Base-by-base conservation (phyloP, 208 protist genomes). In the Naegleria lovaniensis region DNA sequence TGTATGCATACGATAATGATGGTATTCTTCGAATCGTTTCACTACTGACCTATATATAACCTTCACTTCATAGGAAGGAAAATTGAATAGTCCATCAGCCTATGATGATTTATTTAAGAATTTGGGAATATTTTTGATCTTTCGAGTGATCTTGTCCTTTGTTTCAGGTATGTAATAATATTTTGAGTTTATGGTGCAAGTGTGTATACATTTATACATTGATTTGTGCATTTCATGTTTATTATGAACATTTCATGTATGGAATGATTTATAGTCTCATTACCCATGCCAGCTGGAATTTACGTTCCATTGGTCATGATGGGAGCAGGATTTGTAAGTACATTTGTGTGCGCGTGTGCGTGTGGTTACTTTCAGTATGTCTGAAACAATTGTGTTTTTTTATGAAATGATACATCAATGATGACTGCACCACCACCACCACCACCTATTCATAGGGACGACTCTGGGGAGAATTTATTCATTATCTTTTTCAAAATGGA, bases 201-300 rank as follows among this genome's bases (percentile, higher is more conserved):
- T n/a, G n/a, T n/a, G n/a, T n/a, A n/a, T n/a, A n/a, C n/a, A n/a
- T n/a, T n/a, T n/a, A n/a, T n/a, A n/a, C n/a, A n/a, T n/a, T n/a
- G n/a, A n/a, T n/a, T n/a, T n/a, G n/a, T n/a, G n/a, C n/a, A n/a
- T n/a, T n/a, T n/a, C n/a, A n/a, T n/a, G n/a, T n/a, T n/a, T n/a
- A n/a, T n/a, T n/a, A n/a, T n/a, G n/a, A n/a, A n/a, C n/a, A n/a
- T n/a, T n/a, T n/a, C n/a, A n/a, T n/a, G n/a, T n/a, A n/a, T n/a
- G n/a, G n/a, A n/a, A n/a, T n/a, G n/a, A n/a, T n/a, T n/a, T n/a
- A n/a, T 48, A 48, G 40, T 85, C 29, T 85, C 83, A 16, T 48
- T 85, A 48, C 83, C 83, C 7, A 85, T 85, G 0, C 83, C 83
- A 48, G 83, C 39, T 19, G 83, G 83, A 43, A 85, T 85, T 40